These are phyloP conservation scores for Brettanomyces custersianus DNA, from an alignment of 805 yeast genomes.

Conservation along the genomic window DNA sequence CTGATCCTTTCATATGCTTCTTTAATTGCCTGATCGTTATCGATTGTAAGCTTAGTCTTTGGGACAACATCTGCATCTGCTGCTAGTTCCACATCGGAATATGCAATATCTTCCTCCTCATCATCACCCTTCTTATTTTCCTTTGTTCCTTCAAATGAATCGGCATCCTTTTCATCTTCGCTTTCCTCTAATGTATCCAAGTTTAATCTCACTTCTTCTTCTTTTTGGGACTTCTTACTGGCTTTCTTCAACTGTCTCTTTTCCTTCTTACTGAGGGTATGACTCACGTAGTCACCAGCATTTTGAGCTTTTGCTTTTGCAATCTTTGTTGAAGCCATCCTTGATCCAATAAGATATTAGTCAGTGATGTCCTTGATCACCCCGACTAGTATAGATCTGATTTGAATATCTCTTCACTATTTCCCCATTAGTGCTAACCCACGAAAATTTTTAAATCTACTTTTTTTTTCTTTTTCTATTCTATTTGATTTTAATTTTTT, in stretches of 20 bases:
- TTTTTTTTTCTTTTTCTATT: background rate
- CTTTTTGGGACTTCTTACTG: constrained; percentile 9
- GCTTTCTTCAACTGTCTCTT: constrained; percentile 21
- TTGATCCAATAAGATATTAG: too few relatives aligned
- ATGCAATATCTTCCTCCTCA: constrained; percentile 75
- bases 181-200: constrained; percentile 24
- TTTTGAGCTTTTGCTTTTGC: constrained; percentile 1
- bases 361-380: too few relatives aligned
- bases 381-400: too few relatives aligned
- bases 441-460: background rate
- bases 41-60: constrained; percentile 78
- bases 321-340: too few relatives aligned
- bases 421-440: too few relatives aligned
- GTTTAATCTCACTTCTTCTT: constrained; percentile 24
- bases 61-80: constrained; percentile 95
- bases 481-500: too few relatives aligned
- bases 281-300: constrained; percentile 30
- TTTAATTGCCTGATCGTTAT: constrained; percentile 76
- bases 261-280: constrained; percentile 52
- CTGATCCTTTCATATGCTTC: constrained; percentile 60
- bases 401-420: too few relatives aligned
- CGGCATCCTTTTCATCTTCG: constrained; percentile 32
- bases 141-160: constrained; percentile 21
- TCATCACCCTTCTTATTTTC: constrained; percentile 48
- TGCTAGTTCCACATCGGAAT: constrained; percentile 86